A percentile compares a stretch with the other conserved stretches of the same genome.
Evolutionary conservation across 345 rosid species (phyloP).

Genomic region (Populus nigra): DNA sequence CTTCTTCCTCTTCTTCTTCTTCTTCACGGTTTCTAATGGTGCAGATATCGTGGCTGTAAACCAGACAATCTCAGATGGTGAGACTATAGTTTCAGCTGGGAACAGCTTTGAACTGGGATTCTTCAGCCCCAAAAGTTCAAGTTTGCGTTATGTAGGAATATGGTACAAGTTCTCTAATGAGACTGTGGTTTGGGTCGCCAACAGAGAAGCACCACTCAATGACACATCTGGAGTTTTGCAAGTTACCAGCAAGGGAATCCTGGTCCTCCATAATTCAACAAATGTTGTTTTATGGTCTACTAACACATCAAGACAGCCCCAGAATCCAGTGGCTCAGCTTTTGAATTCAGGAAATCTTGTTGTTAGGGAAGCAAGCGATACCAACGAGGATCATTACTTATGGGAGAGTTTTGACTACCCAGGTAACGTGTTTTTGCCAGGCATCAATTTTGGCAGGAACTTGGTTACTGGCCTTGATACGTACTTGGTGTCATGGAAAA

Average conservation of each 20-base stretch:
- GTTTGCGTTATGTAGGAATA: constrained; percentile 27
- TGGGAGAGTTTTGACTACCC: constrained; percentile 24
- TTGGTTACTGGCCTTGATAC: constrained; percentile 4
- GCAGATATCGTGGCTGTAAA: constrained; percentile 15
- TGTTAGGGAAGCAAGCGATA: constrained; percentile 19
- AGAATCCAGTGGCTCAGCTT: constrained; percentile 21
- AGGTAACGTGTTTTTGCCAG: constrained; percentile 5
- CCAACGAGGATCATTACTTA: background rate
- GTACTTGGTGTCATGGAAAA: constrained; percentile 19
- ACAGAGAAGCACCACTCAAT: constrained; percentile 21
- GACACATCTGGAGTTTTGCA: constrained; percentile 18
- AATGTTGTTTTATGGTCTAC: constrained; percentile 5
- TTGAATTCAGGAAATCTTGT: constrained; percentile 30
- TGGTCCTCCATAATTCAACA: constrained; percentile 2
- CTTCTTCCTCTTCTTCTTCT: background rate
- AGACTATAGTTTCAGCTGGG: constrained; percentile 19
- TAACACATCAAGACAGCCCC: background rate
- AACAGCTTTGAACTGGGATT: constrained; percentile 37
- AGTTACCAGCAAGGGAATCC: constrained; percentile 12
- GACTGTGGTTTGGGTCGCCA: constrained; percentile 33
- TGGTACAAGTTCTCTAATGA: constrained; percentile 27
- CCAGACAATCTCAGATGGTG: constrained; percentile 24
- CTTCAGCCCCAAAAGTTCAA: constrained; percentile 17
- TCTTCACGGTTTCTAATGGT: background rate
- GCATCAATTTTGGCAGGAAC: constrained; percentile 13